A percentile compares a stretch with the other conserved stretches of the same genome.
phyloP scores from a whole-genome alignment of 108 stramenopile species.

The Fragilariopsis cylindrus region DNA sequence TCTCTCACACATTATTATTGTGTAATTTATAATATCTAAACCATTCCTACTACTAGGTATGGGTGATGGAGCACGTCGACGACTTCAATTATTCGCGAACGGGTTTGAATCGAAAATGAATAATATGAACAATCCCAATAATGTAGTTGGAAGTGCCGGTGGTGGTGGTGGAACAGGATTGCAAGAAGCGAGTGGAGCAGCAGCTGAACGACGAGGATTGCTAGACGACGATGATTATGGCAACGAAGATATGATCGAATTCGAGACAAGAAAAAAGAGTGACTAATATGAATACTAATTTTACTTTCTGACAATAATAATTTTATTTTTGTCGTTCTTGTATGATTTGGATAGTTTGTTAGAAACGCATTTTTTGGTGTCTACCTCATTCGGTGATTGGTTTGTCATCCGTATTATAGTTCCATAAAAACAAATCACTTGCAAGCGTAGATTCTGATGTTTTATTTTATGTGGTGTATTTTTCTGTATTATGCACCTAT shows the following conservation, averaged over 20 bases:
- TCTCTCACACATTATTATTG: not conserved
- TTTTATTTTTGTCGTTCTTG: too few species aligned
- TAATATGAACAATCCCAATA: constrained; percentile 17
- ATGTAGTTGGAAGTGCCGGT: not conserved
- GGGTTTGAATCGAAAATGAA: constrained; percentile 49
- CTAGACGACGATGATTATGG: constrained; percentile 51
- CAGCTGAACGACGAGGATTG: constrained; percentile 52
- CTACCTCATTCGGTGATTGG: too few species aligned
- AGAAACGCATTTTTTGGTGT: too few species aligned
- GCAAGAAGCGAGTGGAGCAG: constrained; percentile 35
- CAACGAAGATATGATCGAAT: constrained; percentile 45
- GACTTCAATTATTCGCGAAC: constrained; percentile 61
- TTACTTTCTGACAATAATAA: too few species aligned
- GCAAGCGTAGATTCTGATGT: too few species aligned
- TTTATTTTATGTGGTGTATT: too few species aligned
- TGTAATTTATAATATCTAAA: not conserved
- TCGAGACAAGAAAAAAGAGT: constrained; percentile 40
- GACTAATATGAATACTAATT: not conserved
- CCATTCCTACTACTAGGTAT: constrained; percentile 42
- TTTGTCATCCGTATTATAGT: too few species aligned
- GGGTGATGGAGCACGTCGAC: constrained; percentile 64
- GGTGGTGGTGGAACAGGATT: constrained; percentile 9
- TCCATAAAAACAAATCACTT: too few species aligned
- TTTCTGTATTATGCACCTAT: too few species aligned
- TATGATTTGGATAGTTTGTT: too few species aligned